These are phyloP conservation scores for Diversispora epigaea DNA, from an alignment of 192 early-diverging fungal genomes.

Conservation along the genomic window DNA sequence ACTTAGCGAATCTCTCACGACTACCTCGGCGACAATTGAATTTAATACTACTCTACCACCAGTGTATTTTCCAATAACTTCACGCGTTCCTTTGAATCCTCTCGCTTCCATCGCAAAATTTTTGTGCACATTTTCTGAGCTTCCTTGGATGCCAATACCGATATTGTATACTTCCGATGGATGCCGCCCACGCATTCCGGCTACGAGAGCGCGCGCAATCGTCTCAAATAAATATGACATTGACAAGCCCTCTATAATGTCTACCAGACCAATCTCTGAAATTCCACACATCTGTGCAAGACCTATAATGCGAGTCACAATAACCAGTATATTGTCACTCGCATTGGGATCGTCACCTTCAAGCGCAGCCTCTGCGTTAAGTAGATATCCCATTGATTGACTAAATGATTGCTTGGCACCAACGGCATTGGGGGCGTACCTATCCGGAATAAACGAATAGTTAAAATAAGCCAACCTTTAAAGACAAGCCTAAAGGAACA, in stretches of 20 bases:
- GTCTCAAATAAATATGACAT: conserved; percentile 16
- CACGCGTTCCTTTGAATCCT: conserved; percentile 7
- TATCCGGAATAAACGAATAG: conserved; percentile 7
- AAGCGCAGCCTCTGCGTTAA: not conserved
- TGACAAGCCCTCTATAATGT: conserved; percentile 9
- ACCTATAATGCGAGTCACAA: conserved; percentile 19
- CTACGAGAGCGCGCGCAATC: conserved; percentile 7
- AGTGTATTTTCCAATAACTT: conserved; percentile 13
- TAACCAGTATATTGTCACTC: too few species aligned
- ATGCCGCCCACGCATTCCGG: conserved; percentile 6
- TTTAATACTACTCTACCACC: conserved; percentile 8
- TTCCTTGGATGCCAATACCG: not conserved
- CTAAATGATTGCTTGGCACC: not conserved
- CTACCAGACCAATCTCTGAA: conserved; percentile 10
- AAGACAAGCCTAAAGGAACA: conserved; percentile 4
- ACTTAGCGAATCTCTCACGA: not conserved
- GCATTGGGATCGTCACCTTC: conserved; percentile 1
- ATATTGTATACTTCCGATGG: conserved; percentile 16
- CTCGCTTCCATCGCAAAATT: not conserved
- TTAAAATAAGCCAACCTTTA: conserved; percentile 2
- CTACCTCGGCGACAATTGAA: conserved; percentile 6
- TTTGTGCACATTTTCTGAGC: conserved; percentile 15
- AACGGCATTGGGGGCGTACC: not conserved
- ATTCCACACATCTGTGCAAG: conserved; percentile 21
- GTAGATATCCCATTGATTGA: conserved; percentile 3